Evolutionary conservation across 2,329 filamentous ascomycete genomes (phyloP).

Genomic region (Metarhizium guizhouense): DNA sequence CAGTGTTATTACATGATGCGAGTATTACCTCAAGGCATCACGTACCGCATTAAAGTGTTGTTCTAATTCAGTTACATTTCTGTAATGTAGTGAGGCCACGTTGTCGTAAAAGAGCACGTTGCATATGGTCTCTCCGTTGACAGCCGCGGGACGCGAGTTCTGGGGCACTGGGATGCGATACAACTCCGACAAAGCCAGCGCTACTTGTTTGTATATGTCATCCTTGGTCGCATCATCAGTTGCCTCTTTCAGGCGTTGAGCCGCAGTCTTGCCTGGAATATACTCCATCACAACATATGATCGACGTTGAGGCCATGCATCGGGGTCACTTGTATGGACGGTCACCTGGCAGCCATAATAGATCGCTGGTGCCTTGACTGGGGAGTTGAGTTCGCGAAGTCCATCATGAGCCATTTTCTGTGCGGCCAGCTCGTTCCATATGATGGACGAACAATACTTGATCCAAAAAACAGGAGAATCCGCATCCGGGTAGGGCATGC

Average conservation of each 20-base stretch:
- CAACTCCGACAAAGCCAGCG: slow-evolving; percentile 9
- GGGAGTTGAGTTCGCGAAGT: neutral
- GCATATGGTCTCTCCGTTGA: slow-evolving; percentile 1
- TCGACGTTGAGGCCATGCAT: neutral
- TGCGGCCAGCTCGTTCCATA: slow-evolving; percentile 2
- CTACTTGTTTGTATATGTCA: slow-evolving; percentile 7
- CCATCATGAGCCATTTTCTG: slow-evolving; percentile 3
- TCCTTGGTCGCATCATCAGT: slow-evolving; percentile 7
- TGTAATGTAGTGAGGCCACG: slow-evolving; percentile 9
- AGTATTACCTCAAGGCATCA: neutral
- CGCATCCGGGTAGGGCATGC: neutral
- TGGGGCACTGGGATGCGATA: slow-evolving; percentile 11
- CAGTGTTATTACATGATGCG: too few species aligned
- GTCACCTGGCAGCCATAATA: slow-evolving; percentile 1
- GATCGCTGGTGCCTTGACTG: neutral
- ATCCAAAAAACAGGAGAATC: slow-evolving; percentile 2
- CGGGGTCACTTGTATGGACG: neutral
- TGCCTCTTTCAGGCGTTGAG: slow-evolving; percentile 1
- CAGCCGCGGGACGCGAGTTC: neutral
- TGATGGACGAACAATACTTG: neutral
- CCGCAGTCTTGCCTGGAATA: slow-evolving; percentile 3
- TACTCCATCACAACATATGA: slow-evolving; percentile 7
- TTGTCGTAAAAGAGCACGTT: slow-evolving; percentile 6
- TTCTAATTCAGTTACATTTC: slow-evolving; percentile 10
- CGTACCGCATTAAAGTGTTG: slow-evolving; percentile 11